Percentiles rank a stretch among this genome's conserved stretches.
Evolutionary conservation across 805 yeast species (phyloP).

Genomic region (Myxozyma neglecta): DNA sequence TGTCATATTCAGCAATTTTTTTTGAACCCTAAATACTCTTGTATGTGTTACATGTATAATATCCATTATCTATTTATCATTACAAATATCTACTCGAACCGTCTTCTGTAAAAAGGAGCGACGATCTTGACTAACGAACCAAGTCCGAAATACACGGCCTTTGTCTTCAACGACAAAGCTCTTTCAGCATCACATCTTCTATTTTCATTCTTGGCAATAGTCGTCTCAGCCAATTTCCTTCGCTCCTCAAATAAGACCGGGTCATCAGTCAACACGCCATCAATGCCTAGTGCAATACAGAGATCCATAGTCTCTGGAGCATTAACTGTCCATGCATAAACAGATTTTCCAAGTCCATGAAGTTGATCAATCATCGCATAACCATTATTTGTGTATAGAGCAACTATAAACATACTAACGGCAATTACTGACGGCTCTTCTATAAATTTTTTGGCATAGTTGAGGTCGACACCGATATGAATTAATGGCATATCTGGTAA

Average conservation of each 20-base stretch:
- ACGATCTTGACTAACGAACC: not conserved
- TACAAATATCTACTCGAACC: conserved; percentile 3
- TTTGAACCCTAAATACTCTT: not conserved
- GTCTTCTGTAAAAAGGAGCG: not conserved
- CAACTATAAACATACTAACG: conserved; percentile 28
- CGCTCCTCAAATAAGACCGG: conserved; percentile 32
- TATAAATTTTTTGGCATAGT: conserved; percentile 22
- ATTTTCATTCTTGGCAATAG: not conserved
- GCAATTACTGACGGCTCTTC: conserved; percentile 12
- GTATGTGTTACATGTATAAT: not conserved
- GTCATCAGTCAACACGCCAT: conserved; percentile 48
- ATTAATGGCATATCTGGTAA: conserved; percentile 41
- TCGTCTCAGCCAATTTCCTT: not conserved
- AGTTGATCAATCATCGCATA: conserved; percentile 45
- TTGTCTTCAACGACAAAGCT: not conserved
- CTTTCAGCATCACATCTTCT: not conserved
- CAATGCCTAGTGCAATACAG: conserved; percentile 41
- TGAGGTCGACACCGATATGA: conserved; percentile 31
- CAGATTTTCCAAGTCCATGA: conserved; percentile 51
- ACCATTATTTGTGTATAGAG: conserved; percentile 34
- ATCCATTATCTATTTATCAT: not conserved
- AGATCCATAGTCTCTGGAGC: conserved; percentile 41
- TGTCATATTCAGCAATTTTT: not conserved
- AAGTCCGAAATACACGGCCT: not conserved
- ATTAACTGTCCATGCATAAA: conserved; percentile 58